These are phyloP conservation scores for Trebouxia gelatinosa DNA, from an alignment of 163 green algal species.

Conservation along the genomic window DNA sequence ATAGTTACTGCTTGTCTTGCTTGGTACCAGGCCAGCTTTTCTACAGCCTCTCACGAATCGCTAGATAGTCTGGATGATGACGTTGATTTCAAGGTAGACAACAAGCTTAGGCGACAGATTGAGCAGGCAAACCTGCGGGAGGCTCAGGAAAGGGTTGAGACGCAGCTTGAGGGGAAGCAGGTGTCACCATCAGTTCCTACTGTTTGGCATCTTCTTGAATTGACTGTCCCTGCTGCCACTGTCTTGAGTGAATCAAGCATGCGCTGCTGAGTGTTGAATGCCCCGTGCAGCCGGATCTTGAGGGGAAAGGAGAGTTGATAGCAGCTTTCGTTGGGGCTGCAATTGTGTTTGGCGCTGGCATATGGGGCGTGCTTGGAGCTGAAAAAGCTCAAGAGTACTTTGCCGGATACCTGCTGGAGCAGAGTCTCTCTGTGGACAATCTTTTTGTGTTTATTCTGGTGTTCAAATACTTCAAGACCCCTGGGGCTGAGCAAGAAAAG, in stretches of 20 bases:
- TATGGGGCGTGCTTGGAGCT: slow-evolving; percentile 55
- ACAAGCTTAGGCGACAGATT: slow-evolving; percentile 4
- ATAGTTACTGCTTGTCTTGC: too few species aligned
- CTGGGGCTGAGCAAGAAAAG: slow-evolving; percentile 67
- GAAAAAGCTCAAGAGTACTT: slow-evolving; percentile 70
- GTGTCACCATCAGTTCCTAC: too few species aligned
- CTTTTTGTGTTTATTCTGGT: slow-evolving; percentile 99
- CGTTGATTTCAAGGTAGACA: slow-evolving; percentile 17
- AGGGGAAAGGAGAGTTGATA: slow-evolving; percentile 52
- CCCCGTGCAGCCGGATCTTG: too few species aligned
- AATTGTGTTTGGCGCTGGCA: slow-evolving; percentile 61
- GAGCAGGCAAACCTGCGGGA: neutral
- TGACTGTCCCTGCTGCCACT: too few species aligned
- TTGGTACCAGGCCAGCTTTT: slow-evolving; percentile 25
- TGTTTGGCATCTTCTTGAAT: too few species aligned
- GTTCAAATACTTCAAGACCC: slow-evolving; percentile 96
- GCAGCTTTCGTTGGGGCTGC: slow-evolving; percentile 60
- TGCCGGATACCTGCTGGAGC: slow-evolving; percentile 95
- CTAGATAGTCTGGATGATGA: slow-evolving; percentile 15
- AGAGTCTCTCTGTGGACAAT: slow-evolving; percentile 96
- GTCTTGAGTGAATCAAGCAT: too few species aligned
- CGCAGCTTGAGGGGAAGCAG: neutral
- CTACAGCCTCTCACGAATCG: neutral
- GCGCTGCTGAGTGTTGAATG: too few species aligned
- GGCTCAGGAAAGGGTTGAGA: neutral